phyloP scores from a whole-genome alignment of 2,329 filamentous ascomycete genomes.

The Aspergillus clavatus region DNA sequence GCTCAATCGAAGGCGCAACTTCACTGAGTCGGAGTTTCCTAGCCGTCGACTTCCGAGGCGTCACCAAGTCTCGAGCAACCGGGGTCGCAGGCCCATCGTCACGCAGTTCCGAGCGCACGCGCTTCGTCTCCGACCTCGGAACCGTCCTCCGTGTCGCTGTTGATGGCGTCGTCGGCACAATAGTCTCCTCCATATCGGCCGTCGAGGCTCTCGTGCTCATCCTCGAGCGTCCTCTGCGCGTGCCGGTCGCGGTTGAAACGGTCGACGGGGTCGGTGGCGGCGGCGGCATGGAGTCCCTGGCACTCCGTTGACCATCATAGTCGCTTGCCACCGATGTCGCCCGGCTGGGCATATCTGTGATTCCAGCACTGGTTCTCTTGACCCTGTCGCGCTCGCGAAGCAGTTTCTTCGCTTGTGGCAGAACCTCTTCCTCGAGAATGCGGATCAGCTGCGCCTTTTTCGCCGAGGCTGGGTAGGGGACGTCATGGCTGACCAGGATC shows the following conservation, averaged over 20 bases:
- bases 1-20: conserved; percentile 34
- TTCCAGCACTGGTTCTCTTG: conserved; percentile 82
- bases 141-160: conserved; percentile 28
- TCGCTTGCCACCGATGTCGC: conserved; percentile 59
- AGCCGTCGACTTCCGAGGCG: conserved; percentile 42
- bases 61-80: conserved; percentile 30
- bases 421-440: conserved; percentile 73
- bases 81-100: conserved; percentile 33
- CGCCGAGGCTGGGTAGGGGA: conserved; percentile 78
- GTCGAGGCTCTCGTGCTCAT: conserved; percentile 45
- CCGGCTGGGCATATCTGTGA: conserved; percentile 65
- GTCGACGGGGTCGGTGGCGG: conserved; percentile 47
- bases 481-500: conserved; percentile 74
- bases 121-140: conserved; percentile 33
- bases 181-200: conserved; percentile 32
- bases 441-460: conserved; percentile 87
- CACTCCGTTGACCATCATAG: conserved; percentile 55
- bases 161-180: conserved; percentile 23
- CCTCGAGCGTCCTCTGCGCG: conserved; percentile 49
- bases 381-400: conserved; percentile 70
- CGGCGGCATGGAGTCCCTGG: conserved; percentile 42
- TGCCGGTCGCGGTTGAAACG: conserved; percentile 52
- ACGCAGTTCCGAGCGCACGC: conserved; percentile 26
- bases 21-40: conserved; percentile 51
- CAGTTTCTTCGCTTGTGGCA: conserved; percentile 73